Percentiles rank a stretch among this genome's conserved stretches.
Conservation (phyloP, 2,329 filamentous ascomycete genomes). For the Colletotrichum graminicola region DNA sequence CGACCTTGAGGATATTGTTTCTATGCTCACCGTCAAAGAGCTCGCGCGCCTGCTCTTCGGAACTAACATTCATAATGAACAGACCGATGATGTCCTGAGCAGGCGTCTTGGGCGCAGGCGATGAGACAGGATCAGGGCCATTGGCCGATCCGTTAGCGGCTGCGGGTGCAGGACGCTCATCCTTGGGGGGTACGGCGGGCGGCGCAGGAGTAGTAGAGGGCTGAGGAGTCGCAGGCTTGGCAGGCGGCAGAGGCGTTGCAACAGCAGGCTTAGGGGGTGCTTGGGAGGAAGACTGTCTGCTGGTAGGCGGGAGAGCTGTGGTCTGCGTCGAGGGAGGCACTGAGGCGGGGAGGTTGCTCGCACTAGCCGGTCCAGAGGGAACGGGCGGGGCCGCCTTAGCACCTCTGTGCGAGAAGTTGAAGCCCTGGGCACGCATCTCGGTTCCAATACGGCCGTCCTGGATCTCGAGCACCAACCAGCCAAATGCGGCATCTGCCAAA, state of each 20-base stretch:
- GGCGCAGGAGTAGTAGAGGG: slow-evolving; percentile 59
- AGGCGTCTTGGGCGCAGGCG: slow-evolving; percentile 70
- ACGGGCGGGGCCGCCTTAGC: slow-evolving; percentile 72
- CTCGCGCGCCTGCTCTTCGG: slow-evolving; percentile 84
- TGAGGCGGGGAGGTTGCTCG: slow-evolving; percentile 52
- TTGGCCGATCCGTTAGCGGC: slow-evolving; percentile 67
- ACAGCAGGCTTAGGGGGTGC: slow-evolving; percentile 58
- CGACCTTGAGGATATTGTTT: slow-evolving; percentile 81
- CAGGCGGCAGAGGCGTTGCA: slow-evolving; percentile 51
- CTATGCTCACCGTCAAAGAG: slow-evolving; percentile 88
- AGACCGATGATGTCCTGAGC: slow-evolving; percentile 82
- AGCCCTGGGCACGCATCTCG: slow-evolving; percentile 98
- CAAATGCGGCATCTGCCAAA: slow-evolving; percentile 95
- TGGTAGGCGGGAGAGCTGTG: slow-evolving; percentile 49
- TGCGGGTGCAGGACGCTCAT: slow-evolving; percentile 62
- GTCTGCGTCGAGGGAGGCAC: slow-evolving; percentile 54
- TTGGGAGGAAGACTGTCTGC: slow-evolving; percentile 53
- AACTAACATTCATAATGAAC: slow-evolving; percentile 89
- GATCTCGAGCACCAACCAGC: slow-evolving; percentile 93
- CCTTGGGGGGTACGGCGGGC: slow-evolving; percentile 66
- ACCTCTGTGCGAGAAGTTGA: slow-evolving; percentile 97
- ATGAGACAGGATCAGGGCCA: slow-evolving; percentile 65
- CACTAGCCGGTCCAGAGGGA: slow-evolving; percentile 53
- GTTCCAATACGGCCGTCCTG: slow-evolving; percentile 96
- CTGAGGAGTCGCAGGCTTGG: slow-evolving; percentile 62